Percentiles rank a stretch among this genome's conserved stretches.
phyloP scores from a whole-genome alignment of 768 basidiomycete genomes.

The Russula sp. region DNA sequence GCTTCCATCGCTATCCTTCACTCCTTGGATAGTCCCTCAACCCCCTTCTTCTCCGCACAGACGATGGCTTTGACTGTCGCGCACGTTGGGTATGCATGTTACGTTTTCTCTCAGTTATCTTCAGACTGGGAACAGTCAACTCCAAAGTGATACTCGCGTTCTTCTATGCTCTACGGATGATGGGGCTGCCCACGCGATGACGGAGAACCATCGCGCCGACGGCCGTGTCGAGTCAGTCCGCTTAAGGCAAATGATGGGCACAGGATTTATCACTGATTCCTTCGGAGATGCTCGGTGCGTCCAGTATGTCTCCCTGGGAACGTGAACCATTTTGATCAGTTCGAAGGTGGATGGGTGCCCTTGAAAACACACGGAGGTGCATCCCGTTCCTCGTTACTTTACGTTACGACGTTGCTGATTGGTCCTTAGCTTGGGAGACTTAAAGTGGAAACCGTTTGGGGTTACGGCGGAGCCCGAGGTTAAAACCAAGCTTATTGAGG shows the following conservation, averaged over 20 bases:
- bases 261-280: slow-evolving; percentile 84
- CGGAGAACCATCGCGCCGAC: slow-evolving; percentile 95
- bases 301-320: background rate
- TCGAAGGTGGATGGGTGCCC: slow-evolving; percentile 85
- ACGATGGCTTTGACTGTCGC: slow-evolving; percentile 79
- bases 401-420: slow-evolving; percentile 2
- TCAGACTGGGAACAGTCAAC: background rate
- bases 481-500: slow-evolving; percentile 64
- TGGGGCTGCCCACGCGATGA: slow-evolving; percentile 78
- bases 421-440: slow-evolving; percentile 68
- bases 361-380: slow-evolving; percentile 88
- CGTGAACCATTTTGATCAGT: background rate
- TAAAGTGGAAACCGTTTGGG: slow-evolving; percentile 83
- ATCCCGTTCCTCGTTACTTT: slow-evolving; percentile 25
- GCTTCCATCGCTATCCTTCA: slow-evolving; percentile 91
- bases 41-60: slow-evolving; percentile 78
- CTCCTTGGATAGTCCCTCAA: slow-evolving; percentile 71
- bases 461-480: slow-evolving; percentile 94
- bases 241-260: slow-evolving; percentile 84
- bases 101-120: background rate
- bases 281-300: slow-evolving; percentile 85
- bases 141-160: slow-evolving; percentile 77
- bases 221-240: slow-evolving; percentile 78
- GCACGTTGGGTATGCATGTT: slow-evolving; percentile 71
- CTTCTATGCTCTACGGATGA: slow-evolving; percentile 69